Evolutionary conservation across 2,329 filamentous ascomycete genomes (phyloP).

Genomic region (Capronia epimyces): DNA sequence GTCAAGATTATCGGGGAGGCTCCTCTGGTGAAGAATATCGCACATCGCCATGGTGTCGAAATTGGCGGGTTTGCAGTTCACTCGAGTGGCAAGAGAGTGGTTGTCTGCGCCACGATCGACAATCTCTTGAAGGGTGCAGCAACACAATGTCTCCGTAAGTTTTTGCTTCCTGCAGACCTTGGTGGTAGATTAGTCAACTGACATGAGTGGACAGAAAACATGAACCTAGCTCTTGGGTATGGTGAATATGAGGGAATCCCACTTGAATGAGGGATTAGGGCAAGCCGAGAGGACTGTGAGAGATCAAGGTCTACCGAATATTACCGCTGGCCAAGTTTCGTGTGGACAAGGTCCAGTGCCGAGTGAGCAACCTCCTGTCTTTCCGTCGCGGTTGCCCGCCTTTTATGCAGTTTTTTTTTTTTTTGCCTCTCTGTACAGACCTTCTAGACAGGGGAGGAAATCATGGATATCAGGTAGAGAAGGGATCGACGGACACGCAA

Average conservation of each 20-base stretch:
- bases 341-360: neutral
- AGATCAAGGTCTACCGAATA: neutral
- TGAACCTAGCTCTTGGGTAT: conserved; percentile 87
- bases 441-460: neutral
- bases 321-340: neutral
- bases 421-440: neutral
- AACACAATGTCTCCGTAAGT: conserved; percentile 85
- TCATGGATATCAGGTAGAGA: neutral
- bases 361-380: neutral
- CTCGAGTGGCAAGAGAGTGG: conserved; percentile 79
- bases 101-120: conserved; percentile 91
- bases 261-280: conserved; percentile 37
- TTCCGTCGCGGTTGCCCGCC: neutral
- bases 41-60: conserved; percentile 80
- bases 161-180: neutral
- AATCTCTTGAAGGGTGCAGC: conserved; percentile 90
- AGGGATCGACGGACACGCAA: neutral
- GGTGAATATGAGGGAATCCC: conserved; percentile 86
- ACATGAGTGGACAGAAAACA: conserved; percentile 60
- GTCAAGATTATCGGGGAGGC: conserved; percentile 87
- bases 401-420: neutral
- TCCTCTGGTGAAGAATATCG: conserved; percentile 78
- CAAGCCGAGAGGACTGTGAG: neutral
- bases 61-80: conserved; percentile 95
- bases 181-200: conserved; percentile 7